A percentile compares a stretch with the other conserved stretches of the same genome.
These are phyloP conservation scores for Tylopilus sp. DNA, from an alignment of 1,284 basidiomycete species.

Conservation along the genomic window DNA sequence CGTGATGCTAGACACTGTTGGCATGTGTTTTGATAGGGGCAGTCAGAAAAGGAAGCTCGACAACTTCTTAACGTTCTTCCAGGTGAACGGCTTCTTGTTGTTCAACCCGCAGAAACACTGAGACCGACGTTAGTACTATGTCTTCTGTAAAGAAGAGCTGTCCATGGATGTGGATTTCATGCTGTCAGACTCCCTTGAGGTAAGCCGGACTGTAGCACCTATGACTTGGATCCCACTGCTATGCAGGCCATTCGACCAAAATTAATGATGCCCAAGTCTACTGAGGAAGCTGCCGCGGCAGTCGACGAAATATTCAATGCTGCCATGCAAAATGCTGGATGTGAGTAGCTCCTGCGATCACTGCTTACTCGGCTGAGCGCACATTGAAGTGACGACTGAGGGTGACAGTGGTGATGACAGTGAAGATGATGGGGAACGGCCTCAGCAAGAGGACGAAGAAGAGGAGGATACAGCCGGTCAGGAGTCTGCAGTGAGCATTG, in stretches of 20 bases:
- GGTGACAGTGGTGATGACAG: conserved; percentile 73
- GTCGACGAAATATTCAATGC: conserved; percentile 86
- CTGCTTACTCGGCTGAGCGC: conserved; percentile 9
- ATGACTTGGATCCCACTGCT: conserved; percentile 8
- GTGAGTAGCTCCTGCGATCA: conserved; percentile 35
- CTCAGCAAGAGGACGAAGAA: conserved; percentile 51
- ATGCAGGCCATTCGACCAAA: conserved; percentile 77
- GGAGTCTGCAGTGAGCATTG: conserved; percentile 50
- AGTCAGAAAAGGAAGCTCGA: conserved; percentile 89
- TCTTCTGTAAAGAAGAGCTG: conserved; percentile 80
- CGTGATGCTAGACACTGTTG: conserved; percentile 90
- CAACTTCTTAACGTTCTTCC: conserved; percentile 89
- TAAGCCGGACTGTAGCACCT: conserved; percentile 32
- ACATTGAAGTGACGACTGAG: conserved; percentile 38
- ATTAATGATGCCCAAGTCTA: conserved; percentile 60
- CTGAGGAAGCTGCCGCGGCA: conserved; percentile 80
- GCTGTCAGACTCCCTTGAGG: conserved; percentile 91
- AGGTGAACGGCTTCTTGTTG: conserved; percentile 48
- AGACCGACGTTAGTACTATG: conserved; percentile 63
- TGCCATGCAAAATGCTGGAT: conserved; percentile 56
- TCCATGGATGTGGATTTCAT: conserved; percentile 99
- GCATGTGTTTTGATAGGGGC: conserved; percentile 96
- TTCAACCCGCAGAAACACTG: conserved; percentile 5
- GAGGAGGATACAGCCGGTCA: conserved; percentile 45
- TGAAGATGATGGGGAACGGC: conserved; percentile 57